A percentile compares a stretch with the other conserved stretches of the same genome.
phyloP scores from a whole-genome alignment of 129 eudicot genomes.

The Artemisia annua region DNA sequence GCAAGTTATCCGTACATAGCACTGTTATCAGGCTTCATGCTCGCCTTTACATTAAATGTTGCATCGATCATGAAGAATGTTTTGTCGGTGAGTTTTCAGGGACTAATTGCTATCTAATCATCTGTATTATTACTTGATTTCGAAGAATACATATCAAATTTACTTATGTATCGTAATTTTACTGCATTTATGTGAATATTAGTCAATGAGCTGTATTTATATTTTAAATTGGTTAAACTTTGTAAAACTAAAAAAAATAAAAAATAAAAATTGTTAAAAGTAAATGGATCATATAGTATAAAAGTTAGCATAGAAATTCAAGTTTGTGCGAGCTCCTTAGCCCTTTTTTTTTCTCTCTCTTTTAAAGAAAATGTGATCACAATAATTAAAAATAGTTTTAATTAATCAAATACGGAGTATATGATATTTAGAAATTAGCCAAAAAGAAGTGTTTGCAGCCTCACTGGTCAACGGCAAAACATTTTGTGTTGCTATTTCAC shows the following conservation, averaged over 20 bases:
- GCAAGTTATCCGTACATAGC: constrained; percentile 79
- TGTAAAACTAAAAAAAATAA: neutral
- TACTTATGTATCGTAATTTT: neutral
- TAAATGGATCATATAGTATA: no score
- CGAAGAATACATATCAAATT: no score
- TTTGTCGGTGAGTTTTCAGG: constrained; percentile 57
- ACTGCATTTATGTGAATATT: neutral
- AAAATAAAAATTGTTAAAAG: neutral
- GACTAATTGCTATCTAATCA: neutral
- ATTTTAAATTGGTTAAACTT: neutral
- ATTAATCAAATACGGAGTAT: no score
- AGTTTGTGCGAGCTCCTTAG: no score
- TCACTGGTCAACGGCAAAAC: neutral
- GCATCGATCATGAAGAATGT: constrained; percentile 82
- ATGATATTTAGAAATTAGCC: neutral
- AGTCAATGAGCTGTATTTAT: constrained; percentile 8
- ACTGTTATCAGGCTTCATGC: constrained; percentile 67
- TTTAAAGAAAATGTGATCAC: no score
- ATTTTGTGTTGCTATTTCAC: neutral
- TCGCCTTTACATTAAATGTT: constrained; percentile 44
- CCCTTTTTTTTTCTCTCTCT: no score
- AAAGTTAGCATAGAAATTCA: no score
- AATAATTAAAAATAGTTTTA: no score
- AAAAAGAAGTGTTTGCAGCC: neutral
- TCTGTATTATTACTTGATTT: neutral